Evolutionary conservation across 352 stramenopile genomes (phyloP).

Genomic region (Nothophytophthora sp.): DNA sequence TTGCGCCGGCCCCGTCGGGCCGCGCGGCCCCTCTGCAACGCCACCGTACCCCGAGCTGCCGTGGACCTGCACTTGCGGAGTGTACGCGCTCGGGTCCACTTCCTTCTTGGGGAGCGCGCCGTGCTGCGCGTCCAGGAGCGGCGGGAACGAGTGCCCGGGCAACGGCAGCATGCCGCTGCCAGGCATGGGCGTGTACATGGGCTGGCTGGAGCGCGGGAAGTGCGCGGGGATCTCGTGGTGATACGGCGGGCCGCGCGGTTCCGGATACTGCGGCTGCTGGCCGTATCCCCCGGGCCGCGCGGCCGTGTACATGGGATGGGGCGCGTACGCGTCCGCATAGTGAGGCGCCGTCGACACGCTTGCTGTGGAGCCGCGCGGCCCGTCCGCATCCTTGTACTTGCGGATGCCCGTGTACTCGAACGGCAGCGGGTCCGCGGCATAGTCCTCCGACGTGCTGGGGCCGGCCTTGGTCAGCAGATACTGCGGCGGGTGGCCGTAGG

Average conservation of each 20-base stretch:
- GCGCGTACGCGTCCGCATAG: slow-evolving; percentile 40
- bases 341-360: slow-evolving; percentile 13
- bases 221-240: slow-evolving; percentile 37
- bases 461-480: slow-evolving; percentile 25
- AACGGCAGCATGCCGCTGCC: slow-evolving; percentile 22
- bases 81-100: slow-evolving; percentile 27
- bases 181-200: slow-evolving; percentile 33
- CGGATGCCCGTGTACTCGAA: slow-evolving; percentile 78
- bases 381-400: slow-evolving; percentile 22
- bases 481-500: slow-evolving; percentile 8
- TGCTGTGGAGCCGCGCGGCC: slow-evolving; percentile 2
- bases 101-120: slow-evolving; percentile 36
- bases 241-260: slow-evolving; percentile 16
- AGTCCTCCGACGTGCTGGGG: slow-evolving; percentile 52
- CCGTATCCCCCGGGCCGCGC: slow-evolving; percentile 20
- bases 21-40: slow-evolving; percentile 1
- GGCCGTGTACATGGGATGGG: slow-evolving; percentile 27
- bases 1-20: slow-evolving; percentile 36
- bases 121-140: slow-evolving; percentile 43
- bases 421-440: slow-evolving; percentile 70
- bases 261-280: slow-evolving; percentile 22
- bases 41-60: slow-evolving; percentile 6
- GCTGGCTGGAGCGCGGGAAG: slow-evolving; percentile 32
- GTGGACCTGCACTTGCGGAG: slow-evolving; percentile 8
- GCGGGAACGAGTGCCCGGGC: slow-evolving; percentile 55